Conservation (phyloP, 139 green algal species). For the Axilococcus clingmanii region DNA sequence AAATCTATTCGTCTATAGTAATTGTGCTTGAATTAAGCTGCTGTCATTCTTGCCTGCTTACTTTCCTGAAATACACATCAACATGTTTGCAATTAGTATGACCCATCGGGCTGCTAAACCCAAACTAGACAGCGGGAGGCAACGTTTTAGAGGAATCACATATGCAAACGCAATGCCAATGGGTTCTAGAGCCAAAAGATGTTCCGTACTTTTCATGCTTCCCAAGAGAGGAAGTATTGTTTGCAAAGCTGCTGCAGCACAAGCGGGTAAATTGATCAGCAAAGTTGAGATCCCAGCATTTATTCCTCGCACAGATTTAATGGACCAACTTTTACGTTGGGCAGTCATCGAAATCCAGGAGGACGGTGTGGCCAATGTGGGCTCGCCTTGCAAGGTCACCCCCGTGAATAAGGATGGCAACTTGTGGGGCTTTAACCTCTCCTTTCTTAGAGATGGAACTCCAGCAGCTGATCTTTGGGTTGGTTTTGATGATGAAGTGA, state of each 20-base stretch:
- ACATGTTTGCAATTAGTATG: too few relatives aligned
- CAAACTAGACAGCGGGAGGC: too few relatives aligned
- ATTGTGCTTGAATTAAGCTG: too few relatives aligned
- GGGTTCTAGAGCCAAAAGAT: too few relatives aligned
- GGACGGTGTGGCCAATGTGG: conserved; percentile 53
- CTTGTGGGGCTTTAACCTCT: conserved; percentile 54
- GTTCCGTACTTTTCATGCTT: too few relatives aligned
- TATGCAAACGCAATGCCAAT: too few relatives aligned
- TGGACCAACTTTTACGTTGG: conserved; percentile 73
- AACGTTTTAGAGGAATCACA: too few relatives aligned
- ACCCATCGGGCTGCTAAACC: too few relatives aligned
- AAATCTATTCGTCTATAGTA: too few relatives aligned
- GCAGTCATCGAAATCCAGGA: conserved; percentile 55
- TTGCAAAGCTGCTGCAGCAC: not conserved
- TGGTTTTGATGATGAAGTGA: conserved; percentile 54
- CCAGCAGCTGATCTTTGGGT: conserved; percentile 47
- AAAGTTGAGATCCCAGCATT: conserved; percentile 73
- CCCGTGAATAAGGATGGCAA: conserved; percentile 16
- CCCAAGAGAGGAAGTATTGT: not conserved
- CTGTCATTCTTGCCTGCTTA: too few relatives aligned
- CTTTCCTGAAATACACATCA: too few relatives aligned
- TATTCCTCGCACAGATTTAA: conserved; percentile 69
- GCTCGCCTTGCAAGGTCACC: conserved; percentile 25
- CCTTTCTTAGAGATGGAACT: conserved; percentile 59
- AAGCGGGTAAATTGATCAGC: conserved; percentile 50